These are phyloP conservation scores for Trichophaea hybrida DNA, from an alignment of 2,329 filamentous ascomycete species.

Conservation along the genomic window DNA sequence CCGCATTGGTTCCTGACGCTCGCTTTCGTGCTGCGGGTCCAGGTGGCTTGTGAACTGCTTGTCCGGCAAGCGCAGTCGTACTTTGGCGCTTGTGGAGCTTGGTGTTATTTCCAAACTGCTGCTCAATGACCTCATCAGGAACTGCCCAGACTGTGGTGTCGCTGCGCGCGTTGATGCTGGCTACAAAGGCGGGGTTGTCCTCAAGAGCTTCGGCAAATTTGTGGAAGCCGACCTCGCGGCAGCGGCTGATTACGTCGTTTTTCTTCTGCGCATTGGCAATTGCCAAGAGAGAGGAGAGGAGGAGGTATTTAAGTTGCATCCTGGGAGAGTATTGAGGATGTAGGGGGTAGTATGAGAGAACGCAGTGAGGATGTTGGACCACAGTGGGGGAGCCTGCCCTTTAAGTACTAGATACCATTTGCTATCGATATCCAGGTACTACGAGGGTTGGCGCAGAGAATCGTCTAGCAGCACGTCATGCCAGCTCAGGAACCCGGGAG, in stretches of 20 bases:
- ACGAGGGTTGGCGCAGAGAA: too few species aligned
- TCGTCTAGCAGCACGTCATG: too few species aligned
- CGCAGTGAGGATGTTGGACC: too few species aligned
- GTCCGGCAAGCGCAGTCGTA: not conserved
- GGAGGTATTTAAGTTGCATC: not conserved
- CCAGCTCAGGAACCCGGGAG: too few species aligned
- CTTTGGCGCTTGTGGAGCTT: not conserved
- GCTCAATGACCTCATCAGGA: not conserved
- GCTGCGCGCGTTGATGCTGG: not conserved
- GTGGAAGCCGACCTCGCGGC: not conserved
- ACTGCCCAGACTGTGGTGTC: not conserved
- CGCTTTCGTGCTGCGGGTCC: not conserved
- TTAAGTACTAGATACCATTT: too few species aligned
- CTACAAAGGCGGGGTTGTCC: not conserved
- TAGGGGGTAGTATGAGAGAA: too few species aligned
- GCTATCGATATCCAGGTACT: too few species aligned
- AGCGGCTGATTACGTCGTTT: not conserved
- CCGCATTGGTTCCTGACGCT: not conserved
- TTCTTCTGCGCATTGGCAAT: not conserved
- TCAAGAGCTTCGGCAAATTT: not conserved
- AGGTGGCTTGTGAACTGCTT: too few species aligned
- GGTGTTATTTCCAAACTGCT: not conserved
- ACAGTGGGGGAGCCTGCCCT: too few species aligned
- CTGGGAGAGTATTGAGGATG: not conserved
- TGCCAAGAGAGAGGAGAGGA: not conserved